These are phyloP conservation scores for Quercus suber DNA, from an alignment of 306 rosid genomes.

Conservation along the genomic window DNA sequence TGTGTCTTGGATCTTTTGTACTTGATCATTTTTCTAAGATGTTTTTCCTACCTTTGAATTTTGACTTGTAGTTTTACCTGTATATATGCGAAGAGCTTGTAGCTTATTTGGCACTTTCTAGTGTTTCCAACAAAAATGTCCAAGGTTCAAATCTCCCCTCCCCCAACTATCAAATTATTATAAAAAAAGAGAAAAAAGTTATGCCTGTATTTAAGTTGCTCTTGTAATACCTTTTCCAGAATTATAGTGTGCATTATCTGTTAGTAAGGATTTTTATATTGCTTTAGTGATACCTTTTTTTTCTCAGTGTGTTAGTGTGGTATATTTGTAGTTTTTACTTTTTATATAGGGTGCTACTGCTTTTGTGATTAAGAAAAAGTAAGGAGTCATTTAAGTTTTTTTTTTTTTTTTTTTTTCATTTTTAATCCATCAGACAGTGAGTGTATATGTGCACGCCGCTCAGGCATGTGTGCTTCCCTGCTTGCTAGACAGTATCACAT, in stretches of 20 bases:
- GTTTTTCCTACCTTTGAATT: neutral
- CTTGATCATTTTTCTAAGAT: neutral
- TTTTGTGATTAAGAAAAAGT: neutral
- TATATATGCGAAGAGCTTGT: too few species aligned
- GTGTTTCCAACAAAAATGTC: too few species aligned
- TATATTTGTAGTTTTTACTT: neutral
- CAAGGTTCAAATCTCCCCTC: too few species aligned
- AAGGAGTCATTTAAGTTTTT: neutral
- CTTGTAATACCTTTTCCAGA: neutral
- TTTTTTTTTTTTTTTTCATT: neutral
- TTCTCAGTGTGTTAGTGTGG: too few species aligned
- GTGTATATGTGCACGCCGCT: neutral
- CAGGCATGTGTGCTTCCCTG: neutral
- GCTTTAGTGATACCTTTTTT: too few species aligned
- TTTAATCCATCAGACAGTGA: neutral
- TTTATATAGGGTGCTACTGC: neutral
- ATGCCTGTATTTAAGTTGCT: neutral
- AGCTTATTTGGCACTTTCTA: too few species aligned
- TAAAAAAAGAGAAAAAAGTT: too few species aligned
- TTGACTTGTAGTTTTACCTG: neutral
- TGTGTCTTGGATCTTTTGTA: slow-evolving; percentile 13
- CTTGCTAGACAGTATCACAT: neutral
- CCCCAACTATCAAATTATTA: too few species aligned
- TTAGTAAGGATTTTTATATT: too few species aligned
- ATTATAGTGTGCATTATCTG: too few species aligned